Conservation (phyloP, 129 eudicot species). For the Rutidosis leptorrhynchoides region DNA sequence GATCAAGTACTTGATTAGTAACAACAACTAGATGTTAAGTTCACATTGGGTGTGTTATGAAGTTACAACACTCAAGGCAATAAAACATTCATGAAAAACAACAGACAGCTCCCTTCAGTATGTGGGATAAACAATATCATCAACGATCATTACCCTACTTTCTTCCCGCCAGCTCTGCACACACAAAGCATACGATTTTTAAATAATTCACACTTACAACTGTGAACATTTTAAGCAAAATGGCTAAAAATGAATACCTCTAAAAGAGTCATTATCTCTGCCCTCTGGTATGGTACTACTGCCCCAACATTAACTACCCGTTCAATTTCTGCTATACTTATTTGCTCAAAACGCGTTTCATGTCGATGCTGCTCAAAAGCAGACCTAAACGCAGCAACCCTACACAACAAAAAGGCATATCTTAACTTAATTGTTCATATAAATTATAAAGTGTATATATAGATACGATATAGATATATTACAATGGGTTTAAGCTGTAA, state of each 20-base stretch:
- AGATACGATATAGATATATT: too few relatives aligned
- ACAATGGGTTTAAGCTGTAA: neutral
- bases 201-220: neutral
- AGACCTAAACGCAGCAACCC: conserved; percentile 72
- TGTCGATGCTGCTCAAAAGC: conserved; percentile 79
- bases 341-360: conserved; percentile 65
- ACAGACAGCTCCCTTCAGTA: conserved; percentile 22
- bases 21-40: conserved; percentile 10
- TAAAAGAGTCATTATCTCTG: conserved; percentile 59
- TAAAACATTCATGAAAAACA: neutral
- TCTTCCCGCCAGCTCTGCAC: conserved; percentile 58
- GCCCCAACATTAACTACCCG: conserved; percentile 59
- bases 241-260: conserved; percentile 45
- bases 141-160: conserved; percentile 43
- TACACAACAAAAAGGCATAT: conserved; percentile 28
- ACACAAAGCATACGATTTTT: neutral
- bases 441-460: neutral
- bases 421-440: neutral
- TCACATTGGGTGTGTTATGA: conserved; percentile 4
- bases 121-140: conserved; percentile 39
- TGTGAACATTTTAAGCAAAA: neutral
- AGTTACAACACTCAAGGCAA: conserved; percentile 8
- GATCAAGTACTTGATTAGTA: neutral
- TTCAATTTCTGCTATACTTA: conserved; percentile 63
- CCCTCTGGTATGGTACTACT: conserved; percentile 52